Evolutionary conservation across 2,329 filamentous ascomycete species (phyloP).

Genomic region (Alternaria tenuissima): DNA sequence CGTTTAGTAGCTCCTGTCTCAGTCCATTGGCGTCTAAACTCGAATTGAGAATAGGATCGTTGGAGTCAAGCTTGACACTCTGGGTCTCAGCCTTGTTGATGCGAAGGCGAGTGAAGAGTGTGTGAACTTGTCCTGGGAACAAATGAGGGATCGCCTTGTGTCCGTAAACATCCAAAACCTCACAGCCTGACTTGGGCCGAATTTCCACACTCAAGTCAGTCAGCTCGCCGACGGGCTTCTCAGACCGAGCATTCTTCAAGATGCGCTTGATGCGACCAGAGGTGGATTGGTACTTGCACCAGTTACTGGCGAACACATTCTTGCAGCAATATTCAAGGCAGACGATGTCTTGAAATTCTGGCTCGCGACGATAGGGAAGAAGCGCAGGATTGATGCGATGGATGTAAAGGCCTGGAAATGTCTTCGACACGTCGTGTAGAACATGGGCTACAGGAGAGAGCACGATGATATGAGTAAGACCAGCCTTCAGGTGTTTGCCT

Average conservation of each 20-base stretch:
- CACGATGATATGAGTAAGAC: conserved; percentile 38
- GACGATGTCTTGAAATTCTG: conserved; percentile 18
- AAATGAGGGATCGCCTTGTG: conserved; percentile 26
- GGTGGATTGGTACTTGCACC: conserved; percentile 33
- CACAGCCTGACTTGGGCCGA: conserved; percentile 33
- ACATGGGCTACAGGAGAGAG: conserved; percentile 34
- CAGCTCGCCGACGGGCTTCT: conserved; percentile 32
- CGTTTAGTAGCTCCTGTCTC: conserved; percentile 32
- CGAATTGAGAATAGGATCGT: conserved; percentile 34
- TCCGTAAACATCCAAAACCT: conserved; percentile 31
- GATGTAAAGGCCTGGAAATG: conserved; percentile 30
- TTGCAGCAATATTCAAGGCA: conserved; percentile 35
- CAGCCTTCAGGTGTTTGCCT: conserved; percentile 17
- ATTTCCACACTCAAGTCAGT: conserved; percentile 33
- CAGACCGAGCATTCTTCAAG: conserved; percentile 35
- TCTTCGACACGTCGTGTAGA: conserved; percentile 34
- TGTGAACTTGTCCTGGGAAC: conserved; percentile 39
- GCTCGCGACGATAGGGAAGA: conserved; percentile 29
- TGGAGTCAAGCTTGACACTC: conserved; percentile 24
- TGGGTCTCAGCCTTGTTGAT: conserved; percentile 25
- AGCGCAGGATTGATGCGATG: conserved; percentile 41
- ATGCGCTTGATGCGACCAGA: conserved; percentile 34
- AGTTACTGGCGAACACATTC: conserved; percentile 39
- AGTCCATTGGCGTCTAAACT: conserved; percentile 30
- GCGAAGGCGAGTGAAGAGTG: conserved; percentile 33